phyloP scores from a whole-genome alignment of 2,329 filamentous ascomycete genomes.

The Coniosporium tulheliwenetii region DNA sequence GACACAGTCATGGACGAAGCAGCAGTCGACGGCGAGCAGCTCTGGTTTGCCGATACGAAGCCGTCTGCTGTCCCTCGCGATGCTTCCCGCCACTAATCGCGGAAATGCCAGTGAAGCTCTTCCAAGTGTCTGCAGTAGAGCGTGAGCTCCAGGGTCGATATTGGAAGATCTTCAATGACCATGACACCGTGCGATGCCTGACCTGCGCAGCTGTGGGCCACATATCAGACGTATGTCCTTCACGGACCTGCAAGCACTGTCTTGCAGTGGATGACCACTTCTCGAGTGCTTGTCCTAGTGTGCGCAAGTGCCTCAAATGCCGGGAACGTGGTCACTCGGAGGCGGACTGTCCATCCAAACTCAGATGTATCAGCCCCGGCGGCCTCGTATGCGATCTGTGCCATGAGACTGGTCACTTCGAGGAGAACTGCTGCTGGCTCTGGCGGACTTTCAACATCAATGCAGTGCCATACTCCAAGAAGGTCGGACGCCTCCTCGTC shows the following conservation, averaged over 20 bases:
- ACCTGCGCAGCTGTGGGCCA: constrained; percentile 28
- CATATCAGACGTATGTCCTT: constrained; percentile 24
- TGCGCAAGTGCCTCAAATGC: constrained; percentile 42
- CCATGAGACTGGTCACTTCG: constrained; percentile 37
- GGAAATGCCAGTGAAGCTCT: not conserved
- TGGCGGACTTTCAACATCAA: constrained; percentile 40
- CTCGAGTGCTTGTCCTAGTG: constrained; percentile 34
- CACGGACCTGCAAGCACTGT: constrained; percentile 27
- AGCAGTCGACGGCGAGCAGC: no score
- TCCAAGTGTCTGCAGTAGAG: constrained; percentile 1
- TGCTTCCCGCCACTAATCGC: no score
- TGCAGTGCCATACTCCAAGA: constrained; percentile 19
- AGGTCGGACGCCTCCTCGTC: constrained; percentile 33
- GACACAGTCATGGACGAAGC: no score
- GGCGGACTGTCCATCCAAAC: constrained; percentile 38
- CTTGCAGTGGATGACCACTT: constrained; percentile 28
- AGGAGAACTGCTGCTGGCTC: constrained; percentile 42
- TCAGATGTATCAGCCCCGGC: constrained; percentile 36
- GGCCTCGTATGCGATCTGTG: constrained; percentile 47
- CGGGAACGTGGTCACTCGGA: constrained; percentile 44
- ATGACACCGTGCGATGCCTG: constrained; percentile 23
- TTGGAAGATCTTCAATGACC: constrained; percentile 19
- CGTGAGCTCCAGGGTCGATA: constrained; percentile 19
- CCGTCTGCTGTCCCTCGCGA: no score
- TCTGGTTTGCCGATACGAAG: no score